A percentile compares a stretch with the other conserved stretches of the same genome.
Evolutionary conservation across 305 asterid genomes (phyloP).

Genomic region (Plantago coronopus): DNA sequence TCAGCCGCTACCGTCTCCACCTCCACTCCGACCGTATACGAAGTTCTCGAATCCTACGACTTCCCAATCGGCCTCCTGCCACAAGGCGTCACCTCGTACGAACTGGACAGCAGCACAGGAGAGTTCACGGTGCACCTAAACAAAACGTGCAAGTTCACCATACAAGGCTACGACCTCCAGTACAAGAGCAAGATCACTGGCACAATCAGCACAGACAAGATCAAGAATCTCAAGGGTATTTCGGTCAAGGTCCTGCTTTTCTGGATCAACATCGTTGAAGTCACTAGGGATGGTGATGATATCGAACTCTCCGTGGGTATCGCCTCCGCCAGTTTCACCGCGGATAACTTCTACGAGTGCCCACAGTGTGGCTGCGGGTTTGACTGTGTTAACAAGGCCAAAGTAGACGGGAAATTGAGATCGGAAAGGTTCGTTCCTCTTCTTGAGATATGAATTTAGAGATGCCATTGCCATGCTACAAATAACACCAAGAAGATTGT

Average conservation of each 20-base stretch:
- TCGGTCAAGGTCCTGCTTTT: constrained; percentile 36
- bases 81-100: constrained; percentile 31
- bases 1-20: constrained; percentile 9
- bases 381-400: constrained; percentile 31
- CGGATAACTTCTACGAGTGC: constrained; percentile 44
- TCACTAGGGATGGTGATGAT: constrained; percentile 37
- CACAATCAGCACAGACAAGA: constrained; percentile 28
- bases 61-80: constrained; percentile 50
- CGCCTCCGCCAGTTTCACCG: constrained; percentile 47
- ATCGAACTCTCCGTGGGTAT: constrained; percentile 65
- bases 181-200: constrained; percentile 42
- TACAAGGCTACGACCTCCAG: constrained; percentile 33
- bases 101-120: constrained; percentile 32
- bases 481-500: too few relatives aligned
- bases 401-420: constrained; percentile 2
- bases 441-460: neutral
- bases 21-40: constrained; percentile 33
- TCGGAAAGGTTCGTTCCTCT: constrained; percentile 17
- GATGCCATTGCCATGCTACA: too few relatives aligned
- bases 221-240: constrained; percentile 35
- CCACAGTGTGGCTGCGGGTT: constrained; percentile 94
- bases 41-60: constrained; percentile 33
- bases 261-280: constrained; percentile 65
- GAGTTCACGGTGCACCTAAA: constrained; percentile 34
- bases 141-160: constrained; percentile 35